Percentiles rank a stretch among this genome's conserved stretches.
Evolutionary conservation across 345 rosid genomes (phyloP).

Genomic region (Acer yangbiense): DNA sequence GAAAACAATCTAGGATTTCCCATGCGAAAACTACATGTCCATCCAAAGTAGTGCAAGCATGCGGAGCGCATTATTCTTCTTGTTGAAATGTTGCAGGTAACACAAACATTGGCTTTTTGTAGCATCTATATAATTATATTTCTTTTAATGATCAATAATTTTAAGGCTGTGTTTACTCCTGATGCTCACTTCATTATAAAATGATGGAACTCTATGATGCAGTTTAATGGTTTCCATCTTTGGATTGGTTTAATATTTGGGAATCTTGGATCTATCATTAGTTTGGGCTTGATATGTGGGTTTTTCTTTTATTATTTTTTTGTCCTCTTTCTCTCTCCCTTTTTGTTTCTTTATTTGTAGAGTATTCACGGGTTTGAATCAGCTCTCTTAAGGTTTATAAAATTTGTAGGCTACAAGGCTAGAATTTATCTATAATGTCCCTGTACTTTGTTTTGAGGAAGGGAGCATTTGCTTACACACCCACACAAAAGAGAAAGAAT

Average conservation of each 20-base stretch:
- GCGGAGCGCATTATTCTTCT: slow-evolving; percentile 95
- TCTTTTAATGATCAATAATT: neutral
- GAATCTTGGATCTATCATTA: neutral
- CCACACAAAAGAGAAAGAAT: neutral
- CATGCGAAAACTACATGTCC: too few species aligned
- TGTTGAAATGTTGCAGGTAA: slow-evolving; percentile 99
- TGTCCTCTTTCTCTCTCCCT: neutral
- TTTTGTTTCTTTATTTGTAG: neutral
- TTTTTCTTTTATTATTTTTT: neutral
- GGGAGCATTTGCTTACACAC: neutral
- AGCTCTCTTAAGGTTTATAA: neutral
- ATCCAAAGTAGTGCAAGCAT: slow-evolving; percentile 52
- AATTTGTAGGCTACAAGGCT: neutral
- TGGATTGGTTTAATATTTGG: neutral
- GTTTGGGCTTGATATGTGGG: neutral
- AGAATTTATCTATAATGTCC: neutral
- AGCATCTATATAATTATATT: neutral
- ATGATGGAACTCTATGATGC: neutral
- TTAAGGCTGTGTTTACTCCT: neutral
- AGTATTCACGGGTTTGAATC: neutral
- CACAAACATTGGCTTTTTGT: slow-evolving; percentile 12
- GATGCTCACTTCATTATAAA: neutral
- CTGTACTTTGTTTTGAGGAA: neutral
- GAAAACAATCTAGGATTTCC: too few species aligned
- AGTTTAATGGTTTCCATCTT: slow-evolving; percentile 5